Evolutionary conservation across 495 filamentous ascomycete species (phyloP).

Genomic region (Podospora pseudoanserina): DNA sequence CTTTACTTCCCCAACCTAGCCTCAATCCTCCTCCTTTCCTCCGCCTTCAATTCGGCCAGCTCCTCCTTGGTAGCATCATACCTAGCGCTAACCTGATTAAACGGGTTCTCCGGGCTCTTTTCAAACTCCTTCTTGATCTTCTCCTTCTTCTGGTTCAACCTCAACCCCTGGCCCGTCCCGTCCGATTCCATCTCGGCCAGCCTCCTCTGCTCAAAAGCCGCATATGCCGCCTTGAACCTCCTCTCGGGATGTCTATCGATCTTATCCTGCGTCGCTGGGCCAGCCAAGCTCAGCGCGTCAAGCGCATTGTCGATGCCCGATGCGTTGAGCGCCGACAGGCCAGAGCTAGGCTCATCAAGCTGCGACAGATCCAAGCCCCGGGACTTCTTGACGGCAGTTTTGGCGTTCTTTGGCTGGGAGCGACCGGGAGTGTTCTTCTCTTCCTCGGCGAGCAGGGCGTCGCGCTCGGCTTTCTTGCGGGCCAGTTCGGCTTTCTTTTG

Average conservation of each 20-base stretch:
- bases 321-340: slow-evolving; percentile 61
- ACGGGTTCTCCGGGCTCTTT: slow-evolving; percentile 88
- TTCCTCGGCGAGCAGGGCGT: slow-evolving; percentile 78
- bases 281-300: slow-evolving; percentile 70
- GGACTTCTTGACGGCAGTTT: slow-evolving; percentile 63
- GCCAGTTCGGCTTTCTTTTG: slow-evolving; percentile 82
- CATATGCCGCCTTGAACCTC: slow-evolving; percentile 81
- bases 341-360: slow-evolving; percentile 50
- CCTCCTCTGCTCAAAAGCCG: slow-evolving; percentile 79
- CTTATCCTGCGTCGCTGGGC: slow-evolving; percentile 48
- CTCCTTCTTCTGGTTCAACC: slow-evolving; percentile 76
- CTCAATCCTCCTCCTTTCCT: slow-evolving; percentile 75
- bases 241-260: slow-evolving; percentile 84
- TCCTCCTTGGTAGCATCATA: slow-evolving; percentile 81
- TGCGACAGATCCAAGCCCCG: slow-evolving; percentile 67
- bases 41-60: slow-evolving; percentile 58
- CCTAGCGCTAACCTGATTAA: slow-evolving; percentile 70
- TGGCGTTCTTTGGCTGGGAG: slow-evolving; percentile 54
- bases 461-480: slow-evolving; percentile 83
- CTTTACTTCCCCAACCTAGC: slow-evolving; percentile 49
- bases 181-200: slow-evolving; percentile 82
- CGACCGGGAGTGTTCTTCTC: slow-evolving; percentile 67
- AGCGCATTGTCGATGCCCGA: slow-evolving; percentile 88
- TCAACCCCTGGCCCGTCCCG: slow-evolving; percentile 62
- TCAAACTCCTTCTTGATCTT: slow-evolving; percentile 82